Evolutionary conservation across 345 rosid species (phyloP).

Genomic region (Reutealis trisperma): DNA sequence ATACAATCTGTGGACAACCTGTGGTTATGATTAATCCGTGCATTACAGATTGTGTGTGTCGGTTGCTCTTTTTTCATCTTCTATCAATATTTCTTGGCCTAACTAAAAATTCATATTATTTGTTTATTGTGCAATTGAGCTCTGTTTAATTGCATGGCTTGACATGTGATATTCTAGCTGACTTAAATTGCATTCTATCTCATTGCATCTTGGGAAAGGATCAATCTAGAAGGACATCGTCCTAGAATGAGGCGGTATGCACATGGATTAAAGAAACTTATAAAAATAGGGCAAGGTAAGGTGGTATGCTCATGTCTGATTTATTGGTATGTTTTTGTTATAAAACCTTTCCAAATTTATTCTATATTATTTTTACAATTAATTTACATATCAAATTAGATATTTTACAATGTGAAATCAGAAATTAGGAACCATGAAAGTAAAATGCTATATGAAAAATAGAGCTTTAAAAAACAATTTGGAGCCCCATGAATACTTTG

Average conservation of each 20-base stretch:
- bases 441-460: background rate
- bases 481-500: background rate
- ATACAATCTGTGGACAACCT: background rate
- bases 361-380: background rate
- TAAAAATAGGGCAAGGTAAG: slow-evolving; percentile 90
- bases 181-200: slow-evolving; percentile 13
- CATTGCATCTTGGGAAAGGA: slow-evolving; percentile 41
- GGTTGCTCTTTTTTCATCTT: background rate
- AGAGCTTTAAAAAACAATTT: background rate
- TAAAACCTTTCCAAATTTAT: background rate
- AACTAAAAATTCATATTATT: background rate
- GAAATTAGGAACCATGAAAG: background rate
- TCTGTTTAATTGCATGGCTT: background rate
- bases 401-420: too few species aligned
- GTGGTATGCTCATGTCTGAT: slow-evolving; percentile 15
- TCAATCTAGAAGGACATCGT: slow-evolving; percentile 84
- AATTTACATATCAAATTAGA: background rate
- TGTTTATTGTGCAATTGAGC: background rate
- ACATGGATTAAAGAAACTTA: slow-evolving; percentile 68
- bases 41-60: background rate
- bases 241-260: slow-evolving; percentile 91
- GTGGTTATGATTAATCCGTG: background rate
- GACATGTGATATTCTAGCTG: slow-evolving; percentile 1
- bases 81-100: background rate
- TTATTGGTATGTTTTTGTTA: background rate